Evolutionary conservation across 257 asterid species (phyloP), one percentile per base, ranked within the genome.

Genomic region (Solanum megistacrolobum): DNA sequence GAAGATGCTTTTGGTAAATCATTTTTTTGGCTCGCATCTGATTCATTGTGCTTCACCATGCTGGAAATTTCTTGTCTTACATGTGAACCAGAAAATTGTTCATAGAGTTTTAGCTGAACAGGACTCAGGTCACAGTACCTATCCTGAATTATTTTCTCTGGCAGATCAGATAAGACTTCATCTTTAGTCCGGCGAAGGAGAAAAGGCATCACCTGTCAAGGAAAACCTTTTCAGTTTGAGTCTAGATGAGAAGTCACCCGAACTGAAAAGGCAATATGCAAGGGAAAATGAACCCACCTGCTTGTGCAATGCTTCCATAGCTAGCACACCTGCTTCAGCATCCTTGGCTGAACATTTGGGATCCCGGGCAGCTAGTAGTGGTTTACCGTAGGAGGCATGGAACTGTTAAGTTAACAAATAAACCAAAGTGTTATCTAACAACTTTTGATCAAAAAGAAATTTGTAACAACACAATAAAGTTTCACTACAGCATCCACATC

Each of bases 281-380:
- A 72, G 60, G 36, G 29, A 46, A 83, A 79, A 27, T 76, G 60
- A 81, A 58, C 43, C 74, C 83, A 96, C 99, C 99, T 97, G 99
- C 92, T 97, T 97, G 92, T 97, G 99, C 94, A 97, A 92, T 89
- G 99, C 99, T 94, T 97, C 99, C 98, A 97, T 96, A 78, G 99
- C 99, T 86, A 97, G 97, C 60, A 92, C 94, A 90, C 99, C 99
- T 73, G 95, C 98, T 92, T 97, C 99, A 81, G 99, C 98, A 90
- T 96, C 99, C 91, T 94, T 97, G 84, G 99, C 96, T 38, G 99
- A 94, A 93, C 99, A 96, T 92, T 97, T 97, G 41, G 99, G 96
- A 89, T 97, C 99, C 87, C 99, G 92, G 38, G 99, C 94, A 76
- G 99, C 99, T 91, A 94, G 86, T 74, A 97, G 93, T 62, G 99